Base-by-base conservation (phyloP, 495 filamentous ascomycete genomes). In the Trichoderma reesei region DNA sequence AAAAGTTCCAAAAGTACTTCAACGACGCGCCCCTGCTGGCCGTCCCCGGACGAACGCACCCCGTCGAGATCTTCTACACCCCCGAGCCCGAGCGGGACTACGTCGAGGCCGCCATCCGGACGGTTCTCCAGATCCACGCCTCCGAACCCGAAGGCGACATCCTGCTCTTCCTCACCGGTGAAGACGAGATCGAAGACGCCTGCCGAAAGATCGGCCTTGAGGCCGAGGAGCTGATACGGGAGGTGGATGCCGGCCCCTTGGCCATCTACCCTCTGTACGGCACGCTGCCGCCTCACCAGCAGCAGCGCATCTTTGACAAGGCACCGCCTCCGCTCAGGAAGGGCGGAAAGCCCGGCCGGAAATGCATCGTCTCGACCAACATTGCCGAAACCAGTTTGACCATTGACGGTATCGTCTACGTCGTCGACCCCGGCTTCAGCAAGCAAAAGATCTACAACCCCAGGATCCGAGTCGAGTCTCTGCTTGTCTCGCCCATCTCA, bases 371-470 rank as follows among this genome's bases (percentile, higher is more conserved):
- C 37, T 88, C 92, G 5, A 99, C 95, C 61, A 99, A 99, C 72
- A 98, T 99, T 72, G 95, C 95, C 8, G 95, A 99, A 77, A 99
- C 95, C 0, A 91, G 86, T 65, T 85, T 98, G 72, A 99, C 95
- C 44, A 99, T 99, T 62, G 95, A 99, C 72, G 95, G 95, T 72
- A 98, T 99, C 65, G 95, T 99, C 33, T 99, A 96, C 67, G 95
- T 99, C 18, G 92, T 99, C 9, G 95, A 99, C 72, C 94, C 95
- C 7, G 95, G 95, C 26, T 99, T 99, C 78, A 96, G 90, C 73
- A 99, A 99, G 81, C 95, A 99, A 73, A 99, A 99, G 77, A 92
- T 99, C 67, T 99, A 98, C 82, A 96, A 98, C 71, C 93, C 95
- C 33, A 87, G 95, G 62, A 90, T 96, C 64, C 89, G 95, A 71